phyloP scores from a whole-genome alignment of 345 rosid genomes.

The Nephelium lappaceum region DNA sequence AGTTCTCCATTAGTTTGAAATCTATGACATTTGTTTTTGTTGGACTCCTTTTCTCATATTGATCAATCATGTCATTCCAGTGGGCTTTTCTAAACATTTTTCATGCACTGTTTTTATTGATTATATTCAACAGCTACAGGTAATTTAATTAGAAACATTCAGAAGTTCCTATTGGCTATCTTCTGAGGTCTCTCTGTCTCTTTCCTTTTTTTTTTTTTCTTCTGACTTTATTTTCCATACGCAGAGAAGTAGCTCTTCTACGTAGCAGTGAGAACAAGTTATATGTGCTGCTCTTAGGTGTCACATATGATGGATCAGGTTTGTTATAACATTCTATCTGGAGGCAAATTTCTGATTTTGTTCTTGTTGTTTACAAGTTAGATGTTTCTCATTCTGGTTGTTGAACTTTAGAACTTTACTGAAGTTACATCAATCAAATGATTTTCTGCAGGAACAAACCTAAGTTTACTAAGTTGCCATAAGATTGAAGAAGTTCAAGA shows the following conservation, averaged over 20 bases:
- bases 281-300: constrained; percentile 67
- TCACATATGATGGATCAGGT: constrained; percentile 74
- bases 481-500: constrained; percentile 70
- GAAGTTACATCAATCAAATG: constrained; percentile 26
- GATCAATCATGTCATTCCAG: neutral
- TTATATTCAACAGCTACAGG: neutral
- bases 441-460: constrained; percentile 53
- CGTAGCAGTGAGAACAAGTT: constrained; percentile 65
- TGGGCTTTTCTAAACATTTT: neutral
- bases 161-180: neutral
- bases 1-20: neutral
- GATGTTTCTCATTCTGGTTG: constrained; percentile 16
- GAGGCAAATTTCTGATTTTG: constrained; percentile 22
- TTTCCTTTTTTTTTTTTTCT: constrained; percentile 4
- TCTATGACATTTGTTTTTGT: neutral
- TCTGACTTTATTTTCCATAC: constrained; percentile 27
- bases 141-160: constrained; percentile 1
- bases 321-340: constrained; percentile 31
- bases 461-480: constrained; percentile 70
- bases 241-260: constrained; percentile 82
- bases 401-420: constrained; percentile 25
- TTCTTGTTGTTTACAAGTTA: constrained; percentile 19
- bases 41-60: neutral
- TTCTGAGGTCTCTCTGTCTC: neutral
- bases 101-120: neutral